Evolutionary conservation across 2,329 filamentous ascomycete genomes (phyloP).

Genomic region (Alternaria sp.): DNA sequence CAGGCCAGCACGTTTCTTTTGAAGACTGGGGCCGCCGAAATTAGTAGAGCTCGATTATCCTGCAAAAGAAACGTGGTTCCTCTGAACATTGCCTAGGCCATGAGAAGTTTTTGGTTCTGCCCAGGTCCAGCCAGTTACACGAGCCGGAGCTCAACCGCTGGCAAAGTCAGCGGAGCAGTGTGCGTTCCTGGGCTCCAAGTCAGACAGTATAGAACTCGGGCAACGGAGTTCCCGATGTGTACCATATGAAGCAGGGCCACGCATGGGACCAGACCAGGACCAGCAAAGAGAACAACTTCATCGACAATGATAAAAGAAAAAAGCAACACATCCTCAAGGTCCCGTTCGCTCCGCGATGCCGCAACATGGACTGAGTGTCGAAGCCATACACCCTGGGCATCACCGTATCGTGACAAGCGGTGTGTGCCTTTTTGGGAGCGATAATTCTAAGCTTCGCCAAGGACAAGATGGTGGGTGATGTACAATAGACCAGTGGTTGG

Average conservation of each 20-base stretch:
- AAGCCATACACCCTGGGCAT: background rate
- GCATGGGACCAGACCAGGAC: background rate
- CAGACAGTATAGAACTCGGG: background rate
- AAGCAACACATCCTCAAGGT: background rate
- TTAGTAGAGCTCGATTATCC: background rate
- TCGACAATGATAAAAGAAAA: background rate
- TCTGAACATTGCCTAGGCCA: background rate
- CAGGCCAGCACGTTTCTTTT: background rate
- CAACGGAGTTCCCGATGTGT: slow-evolving; percentile 3
- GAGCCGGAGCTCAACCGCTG: background rate
- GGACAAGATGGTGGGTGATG: background rate
- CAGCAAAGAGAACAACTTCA: background rate
- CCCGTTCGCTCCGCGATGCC: slow-evolving; percentile 2
- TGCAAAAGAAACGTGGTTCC: slow-evolving; percentile 7
- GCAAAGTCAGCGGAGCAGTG: background rate
- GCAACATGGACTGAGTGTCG: background rate
- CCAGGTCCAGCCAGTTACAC: background rate
- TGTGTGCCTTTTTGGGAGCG: no score
- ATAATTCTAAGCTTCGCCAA: background rate
- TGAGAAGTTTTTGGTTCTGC: background rate
- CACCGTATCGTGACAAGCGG: background rate
- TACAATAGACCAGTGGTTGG: background rate
- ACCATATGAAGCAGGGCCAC: slow-evolving; percentile 4
- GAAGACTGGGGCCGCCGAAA: background rate
- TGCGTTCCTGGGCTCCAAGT: background rate